These are phyloP conservation scores for Podila verticillata DNA, from an alignment of 192 early-diverging fungal genomes.

Conservation along the genomic window DNA sequence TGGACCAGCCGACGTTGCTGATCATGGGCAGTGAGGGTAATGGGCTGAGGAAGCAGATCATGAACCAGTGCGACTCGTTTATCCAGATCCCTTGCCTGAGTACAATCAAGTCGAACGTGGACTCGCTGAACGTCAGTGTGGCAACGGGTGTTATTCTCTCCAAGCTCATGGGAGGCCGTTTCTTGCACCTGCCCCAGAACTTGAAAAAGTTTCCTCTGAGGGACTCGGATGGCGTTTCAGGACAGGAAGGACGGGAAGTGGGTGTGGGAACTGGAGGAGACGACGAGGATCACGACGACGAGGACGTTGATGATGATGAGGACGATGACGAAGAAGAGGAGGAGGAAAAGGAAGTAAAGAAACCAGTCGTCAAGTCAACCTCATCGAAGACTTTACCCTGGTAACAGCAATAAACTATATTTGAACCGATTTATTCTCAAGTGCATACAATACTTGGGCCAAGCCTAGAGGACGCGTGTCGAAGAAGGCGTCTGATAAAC, in stretches of 20 bases:
- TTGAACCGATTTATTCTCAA: no score
- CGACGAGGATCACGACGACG: constrained; percentile 3
- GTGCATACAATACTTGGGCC: neutral
- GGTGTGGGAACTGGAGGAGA: neutral
- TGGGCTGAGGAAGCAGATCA: constrained; percentile 67
- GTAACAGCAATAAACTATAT: no score
- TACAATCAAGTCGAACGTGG: constrained; percentile 27
- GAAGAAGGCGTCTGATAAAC: neutral
- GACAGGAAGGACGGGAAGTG: neutral
- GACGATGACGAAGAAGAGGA: constrained; percentile 9
- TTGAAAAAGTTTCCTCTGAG: constrained; percentile 29
- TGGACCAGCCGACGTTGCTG: constrained; percentile 56
- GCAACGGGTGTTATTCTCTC: constrained; percentile 52
- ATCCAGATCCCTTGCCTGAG: constrained; percentile 57
- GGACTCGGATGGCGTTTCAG: no score
- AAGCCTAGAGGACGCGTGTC: neutral
- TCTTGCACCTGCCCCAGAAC: constrained; percentile 35
- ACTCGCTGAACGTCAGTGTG: constrained; percentile 59
- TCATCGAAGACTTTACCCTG: no score
- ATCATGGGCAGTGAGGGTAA: constrained; percentile 76
- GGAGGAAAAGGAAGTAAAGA: neutral
- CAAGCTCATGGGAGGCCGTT: constrained; percentile 50
- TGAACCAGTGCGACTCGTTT: constrained; percentile 64
- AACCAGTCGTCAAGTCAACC: neutral
- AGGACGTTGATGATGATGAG: constrained; percentile 11